Evolutionary conservation across 352 stramenopile species (phyloP).

Genomic region (Globisporangium acanthophoron): DNA sequence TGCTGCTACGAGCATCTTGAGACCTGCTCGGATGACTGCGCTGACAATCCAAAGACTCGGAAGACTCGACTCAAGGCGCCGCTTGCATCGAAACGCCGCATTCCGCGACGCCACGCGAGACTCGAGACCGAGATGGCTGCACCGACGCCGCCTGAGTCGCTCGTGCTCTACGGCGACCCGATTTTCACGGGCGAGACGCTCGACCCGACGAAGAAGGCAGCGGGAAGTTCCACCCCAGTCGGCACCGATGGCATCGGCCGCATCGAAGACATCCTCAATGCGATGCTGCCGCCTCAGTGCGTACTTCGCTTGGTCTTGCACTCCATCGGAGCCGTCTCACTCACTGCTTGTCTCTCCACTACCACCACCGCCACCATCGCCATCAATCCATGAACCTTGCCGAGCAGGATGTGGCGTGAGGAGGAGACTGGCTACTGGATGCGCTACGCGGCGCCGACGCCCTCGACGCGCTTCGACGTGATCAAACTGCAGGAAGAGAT

Average conservation of each 20-base stretch:
- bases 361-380: neutral
- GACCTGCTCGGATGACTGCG: no score
- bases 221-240: constrained; percentile 17
- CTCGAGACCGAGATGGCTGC: constrained; percentile 31
- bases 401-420: constrained; percentile 69
- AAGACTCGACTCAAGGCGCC: no score
- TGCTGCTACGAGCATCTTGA: no score
- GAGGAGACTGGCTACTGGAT: constrained; percentile 86
- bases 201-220: constrained; percentile 36
- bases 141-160: constrained; percentile 72
- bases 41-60: no score
- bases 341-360: neutral
- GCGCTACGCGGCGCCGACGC: constrained; percentile 86
- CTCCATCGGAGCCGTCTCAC: neutral
- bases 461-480: constrained; percentile 91
- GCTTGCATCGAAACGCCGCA: neutral
- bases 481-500: constrained; percentile 90
- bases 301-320: constrained; percentile 8
- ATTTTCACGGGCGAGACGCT: constrained; percentile 87
- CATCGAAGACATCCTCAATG: constrained; percentile 77
- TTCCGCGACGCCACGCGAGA: neutral
- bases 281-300: constrained; percentile 69
- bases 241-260: constrained; percentile 41
- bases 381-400: neutral
- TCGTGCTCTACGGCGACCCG: constrained; percentile 86